Base-by-base conservation (phyloP, 78 protist genomes). In the Planoprotostelium fungivorum region DNA sequence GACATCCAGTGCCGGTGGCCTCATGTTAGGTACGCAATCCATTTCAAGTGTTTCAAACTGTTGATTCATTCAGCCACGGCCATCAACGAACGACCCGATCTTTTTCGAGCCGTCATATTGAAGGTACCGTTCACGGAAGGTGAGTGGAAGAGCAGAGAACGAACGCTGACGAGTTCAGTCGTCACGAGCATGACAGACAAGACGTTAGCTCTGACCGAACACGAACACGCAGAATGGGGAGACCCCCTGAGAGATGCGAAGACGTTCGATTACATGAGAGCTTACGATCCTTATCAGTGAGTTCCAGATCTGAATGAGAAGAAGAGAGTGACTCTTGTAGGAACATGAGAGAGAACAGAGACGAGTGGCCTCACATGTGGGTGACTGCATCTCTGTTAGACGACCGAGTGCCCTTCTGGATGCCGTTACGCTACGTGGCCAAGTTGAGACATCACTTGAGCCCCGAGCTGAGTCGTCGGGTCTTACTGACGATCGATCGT, bases 201-300 rank as follows among this genome's bases (percentile, higher is more conserved):
- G 25, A 9, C 88, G 0, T 63, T 96, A 31, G 93, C 98, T 29
- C 87, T 96, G 38, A 95, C 97, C 9, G 91, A 85, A 16, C 94
- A 90, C 37, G 98, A 96, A 86, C 94, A 89, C 37, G 97, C 90
- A 34, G 98, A 96, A 87, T 96, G 98, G 98, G 97, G 97, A 1
- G 91, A 96, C 87, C 97, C 97, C 36, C 0, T 1, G 29, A 89
- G 35, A 1, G 35, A 39, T 10, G 1, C 28, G 25, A 1, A 35
- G 28, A 34, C 38, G 1, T 93, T 86, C 83, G 86, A 95, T 1
- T 91, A 86, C 90, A 96, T 96, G 10, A 31, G 35, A 91, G 28
- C 88, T 1, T 95, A 95, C 51, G 94, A 90, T 23, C 97, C 97
- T n/a, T 95, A 93, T 73, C 0, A 5, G 73, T 51, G 73, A 51